phyloP scores from a whole-genome alignment of 805 yeast species.

The Kuraishia capsulata region DNA sequence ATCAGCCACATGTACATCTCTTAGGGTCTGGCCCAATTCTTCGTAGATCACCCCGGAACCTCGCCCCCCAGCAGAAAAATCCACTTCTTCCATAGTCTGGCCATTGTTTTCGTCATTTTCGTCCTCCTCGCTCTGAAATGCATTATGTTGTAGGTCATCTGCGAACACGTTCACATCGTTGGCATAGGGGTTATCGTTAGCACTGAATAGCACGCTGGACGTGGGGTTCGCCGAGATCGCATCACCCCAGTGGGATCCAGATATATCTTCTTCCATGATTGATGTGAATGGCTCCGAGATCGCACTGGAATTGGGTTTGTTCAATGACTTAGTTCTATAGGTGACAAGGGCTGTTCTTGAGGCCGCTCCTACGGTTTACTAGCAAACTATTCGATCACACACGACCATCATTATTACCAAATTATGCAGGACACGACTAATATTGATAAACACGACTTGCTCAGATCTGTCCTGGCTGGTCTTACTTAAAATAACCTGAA shows the following conservation, averaged over 20 bases:
- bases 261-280: slow-evolving; percentile 29
- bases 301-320: no score
- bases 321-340: no score
- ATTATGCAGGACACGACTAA: no score
- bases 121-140: slow-evolving; percentile 12
- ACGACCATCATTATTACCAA: no score
- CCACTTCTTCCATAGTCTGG: not conserved
- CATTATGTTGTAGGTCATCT: not conserved
- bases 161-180: slow-evolving; percentile 10
- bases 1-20: slow-evolving; percentile 11
- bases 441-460: no score
- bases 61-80: not conserved
- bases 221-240: slow-evolving; percentile 30
- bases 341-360: no score
- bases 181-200: slow-evolving; percentile 13
- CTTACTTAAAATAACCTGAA: no score
- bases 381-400: no score
- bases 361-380: no score
- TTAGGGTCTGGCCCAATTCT: slow-evolving; percentile 4
- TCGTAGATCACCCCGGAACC: not conserved
- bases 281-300: no score
- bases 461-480: no score
- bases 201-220: slow-evolving; percentile 12
- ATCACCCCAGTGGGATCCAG: slow-evolving; percentile 58
- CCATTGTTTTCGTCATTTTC: slow-evolving; percentile 16